Conservation (phyloP, 75 land plant genomes). For the Pinus albicaulis region DNA sequence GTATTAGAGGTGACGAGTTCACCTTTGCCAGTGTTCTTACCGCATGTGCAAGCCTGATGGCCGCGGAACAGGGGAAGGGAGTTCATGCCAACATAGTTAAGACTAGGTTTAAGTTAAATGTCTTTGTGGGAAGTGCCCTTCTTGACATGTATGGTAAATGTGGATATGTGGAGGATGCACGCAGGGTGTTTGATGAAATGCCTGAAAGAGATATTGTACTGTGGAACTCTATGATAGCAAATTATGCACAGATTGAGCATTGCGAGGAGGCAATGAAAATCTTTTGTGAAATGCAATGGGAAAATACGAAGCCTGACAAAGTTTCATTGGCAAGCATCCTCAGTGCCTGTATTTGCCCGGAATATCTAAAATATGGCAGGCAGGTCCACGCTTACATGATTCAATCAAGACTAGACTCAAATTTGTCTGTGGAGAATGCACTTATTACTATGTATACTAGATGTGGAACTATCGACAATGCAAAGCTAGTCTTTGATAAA, state of each 20-base stretch:
- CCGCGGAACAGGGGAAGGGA: constrained; percentile 27
- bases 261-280: constrained; percentile 26
- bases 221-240: constrained; percentile 38
- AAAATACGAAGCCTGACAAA: constrained; percentile 17
- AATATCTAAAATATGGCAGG: constrained; percentile 24
- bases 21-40: constrained; percentile 28
- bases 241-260: constrained; percentile 35
- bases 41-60: constrained; percentile 26
- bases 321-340: constrained; percentile 18
- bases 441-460: constrained; percentile 19
- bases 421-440: constrained; percentile 24
- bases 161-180: constrained; percentile 24
- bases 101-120: constrained; percentile 9
- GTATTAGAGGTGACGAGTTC: constrained; percentile 11
- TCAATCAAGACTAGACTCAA: constrained; percentile 19
- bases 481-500: constrained; percentile 30
- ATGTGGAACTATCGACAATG: constrained; percentile 27
- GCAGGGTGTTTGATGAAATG: constrained; percentile 28
- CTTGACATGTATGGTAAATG: constrained; percentile 52
- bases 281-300: constrained; percentile 18
- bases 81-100: constrained; percentile 33
- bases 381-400: constrained; percentile 25
- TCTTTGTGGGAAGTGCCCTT: constrained; percentile 24
- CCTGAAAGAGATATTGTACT: constrained; percentile 19
- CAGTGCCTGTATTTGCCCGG: constrained; percentile 35